Evolutionary conservation across 345 rosid species (phyloP), one percentile per base, ranked within the genome.

Genomic region (Syzygium grande): DNA sequence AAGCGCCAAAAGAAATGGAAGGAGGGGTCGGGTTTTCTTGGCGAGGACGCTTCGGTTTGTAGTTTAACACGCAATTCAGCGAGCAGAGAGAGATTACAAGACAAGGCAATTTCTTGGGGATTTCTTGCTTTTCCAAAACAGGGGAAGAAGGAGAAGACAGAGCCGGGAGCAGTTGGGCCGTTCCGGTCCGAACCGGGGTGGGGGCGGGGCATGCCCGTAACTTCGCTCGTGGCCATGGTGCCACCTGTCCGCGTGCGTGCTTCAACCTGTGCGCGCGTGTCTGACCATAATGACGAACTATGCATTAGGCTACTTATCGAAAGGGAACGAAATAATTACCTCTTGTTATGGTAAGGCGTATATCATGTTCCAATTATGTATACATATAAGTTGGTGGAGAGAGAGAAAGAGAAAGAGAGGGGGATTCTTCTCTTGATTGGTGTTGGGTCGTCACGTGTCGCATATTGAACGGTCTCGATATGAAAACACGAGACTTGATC

Each of bases 391-490:
- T 54, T 54, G 23, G 56, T 54, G 23, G 43, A 41, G 43, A 41
- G 6, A 41, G 43, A 41, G 43, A 41, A 3, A 54, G 23, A 54
- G 8, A 54, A 6, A 54, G 0, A 52, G 54, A 3, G 53, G 17
- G 11, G 53, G 2, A 54, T 54, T 54, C 56, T 6, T 17, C 56
- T 17, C 22, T 54, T 2, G 22, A 53, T 2, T 17, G 4, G 23
- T 54, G 8, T 7, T 7, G 23, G 23, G 3, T 21, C 25, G 25
- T 3, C 13, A 17, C 0, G 11, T 17, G 25, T 17, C 38, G 7
- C 0, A 9, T 30, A 17, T 34, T 0, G 4, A 34, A 68, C 1
- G 0, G 0, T 68, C 0, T 8, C 5, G 17, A 1, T 0, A 30
- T 30, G 10, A 30, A 30, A 30, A 15, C 43, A 8, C 6, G 13